Conservation (phyloP, 108 stramenopile genomes). For the Poteriospumella lacustris region DNA sequence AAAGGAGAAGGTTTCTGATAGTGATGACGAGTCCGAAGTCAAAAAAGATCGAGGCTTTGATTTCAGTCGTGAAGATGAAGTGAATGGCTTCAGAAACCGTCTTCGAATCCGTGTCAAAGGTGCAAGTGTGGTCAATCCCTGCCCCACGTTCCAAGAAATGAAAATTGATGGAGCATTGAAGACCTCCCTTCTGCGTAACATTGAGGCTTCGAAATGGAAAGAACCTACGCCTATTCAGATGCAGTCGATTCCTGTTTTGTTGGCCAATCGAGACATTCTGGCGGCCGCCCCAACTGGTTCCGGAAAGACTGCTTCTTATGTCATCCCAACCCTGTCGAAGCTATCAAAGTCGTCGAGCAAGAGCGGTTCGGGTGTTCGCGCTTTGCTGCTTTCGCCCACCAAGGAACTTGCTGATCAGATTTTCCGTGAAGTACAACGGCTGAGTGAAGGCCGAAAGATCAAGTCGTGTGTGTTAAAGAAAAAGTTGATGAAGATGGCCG, state of each 20-base stretch:
- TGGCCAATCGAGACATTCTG: slow-evolving; percentile 71
- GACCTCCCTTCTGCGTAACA: slow-evolving; percentile 53
- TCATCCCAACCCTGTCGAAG: slow-evolving; percentile 77
- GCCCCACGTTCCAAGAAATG: slow-evolving; percentile 35
- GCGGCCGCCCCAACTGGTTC: slow-evolving; percentile 81
- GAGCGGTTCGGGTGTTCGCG: slow-evolving; percentile 30
- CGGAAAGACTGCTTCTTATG: slow-evolving; percentile 82
- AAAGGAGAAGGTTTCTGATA: neutral
- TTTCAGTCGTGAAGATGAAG: slow-evolving; percentile 32
- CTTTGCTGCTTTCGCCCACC: slow-evolving; percentile 91
- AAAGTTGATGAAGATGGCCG: slow-evolving; percentile 33
- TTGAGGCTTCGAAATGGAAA: slow-evolving; percentile 80
- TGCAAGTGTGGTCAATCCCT: slow-evolving; percentile 32
- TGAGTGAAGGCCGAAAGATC: slow-evolving; percentile 63
- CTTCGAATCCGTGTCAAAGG: slow-evolving; percentile 49
- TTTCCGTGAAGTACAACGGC: slow-evolving; percentile 80
- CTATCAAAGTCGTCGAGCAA: slow-evolving; percentile 40
- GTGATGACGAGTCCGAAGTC: neutral
- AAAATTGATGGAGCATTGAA: slow-evolving; percentile 3
- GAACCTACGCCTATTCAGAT: slow-evolving; percentile 89
- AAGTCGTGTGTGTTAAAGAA: slow-evolving; percentile 66
- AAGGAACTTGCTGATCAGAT: slow-evolving; percentile 69
- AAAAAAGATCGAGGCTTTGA: neutral
- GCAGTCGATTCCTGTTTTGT: slow-evolving; percentile 71
- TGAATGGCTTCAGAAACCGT: slow-evolving; percentile 43